A percentile compares a stretch with the other conserved stretches of the same genome.
Evolutionary conservation across 225 moss, liverwort and hornwort species (phyloP).

Genomic region (Sphagnum tenellum): DNA sequence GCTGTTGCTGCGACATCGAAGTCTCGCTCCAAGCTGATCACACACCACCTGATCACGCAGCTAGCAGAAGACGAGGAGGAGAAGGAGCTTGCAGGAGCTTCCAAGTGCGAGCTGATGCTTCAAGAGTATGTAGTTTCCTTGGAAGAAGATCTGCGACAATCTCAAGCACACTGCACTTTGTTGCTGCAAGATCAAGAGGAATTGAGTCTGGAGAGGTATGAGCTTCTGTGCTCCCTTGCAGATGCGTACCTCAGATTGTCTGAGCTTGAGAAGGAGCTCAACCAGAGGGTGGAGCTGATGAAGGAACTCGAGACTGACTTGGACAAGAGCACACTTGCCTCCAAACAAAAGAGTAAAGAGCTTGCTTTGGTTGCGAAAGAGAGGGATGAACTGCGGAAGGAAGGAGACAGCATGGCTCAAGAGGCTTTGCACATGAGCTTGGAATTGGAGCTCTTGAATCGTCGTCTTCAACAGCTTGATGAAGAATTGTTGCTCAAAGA

Average conservation of each 20-base stretch:
- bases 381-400: constrained; percentile 34
- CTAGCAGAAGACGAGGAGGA: constrained; percentile 26
- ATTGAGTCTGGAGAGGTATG: constrained; percentile 17
- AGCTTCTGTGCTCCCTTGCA: constrained; percentile 23
- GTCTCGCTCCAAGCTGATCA: too few relatives aligned
- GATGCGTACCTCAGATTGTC: constrained; percentile 16
- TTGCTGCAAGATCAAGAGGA: constrained; percentile 33
- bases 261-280: constrained; percentile 35
- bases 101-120: constrained; percentile 41
- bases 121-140: constrained; percentile 32
- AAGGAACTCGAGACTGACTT: constrained; percentile 17
- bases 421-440: constrained; percentile 39
- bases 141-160: constrained; percentile 30
- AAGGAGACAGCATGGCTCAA: constrained; percentile 35
- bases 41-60: too few relatives aligned
- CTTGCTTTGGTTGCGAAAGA: constrained; percentile 26
- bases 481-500: constrained; percentile 56
- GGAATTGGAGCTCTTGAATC: constrained; percentile 46
- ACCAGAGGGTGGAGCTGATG: constrained; percentile 23
- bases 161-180: constrained; percentile 22
- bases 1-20: too few relatives aligned
- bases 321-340: constrained; percentile 18
- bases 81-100: constrained; percentile 54
- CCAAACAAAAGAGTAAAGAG: constrained; percentile 18
- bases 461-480: constrained; percentile 42